A percentile compares a stretch with the other conserved stretches of the same genome.
Conservation (phyloP, 345 rosid species). For the Leavenworthia alabamica region DNA sequence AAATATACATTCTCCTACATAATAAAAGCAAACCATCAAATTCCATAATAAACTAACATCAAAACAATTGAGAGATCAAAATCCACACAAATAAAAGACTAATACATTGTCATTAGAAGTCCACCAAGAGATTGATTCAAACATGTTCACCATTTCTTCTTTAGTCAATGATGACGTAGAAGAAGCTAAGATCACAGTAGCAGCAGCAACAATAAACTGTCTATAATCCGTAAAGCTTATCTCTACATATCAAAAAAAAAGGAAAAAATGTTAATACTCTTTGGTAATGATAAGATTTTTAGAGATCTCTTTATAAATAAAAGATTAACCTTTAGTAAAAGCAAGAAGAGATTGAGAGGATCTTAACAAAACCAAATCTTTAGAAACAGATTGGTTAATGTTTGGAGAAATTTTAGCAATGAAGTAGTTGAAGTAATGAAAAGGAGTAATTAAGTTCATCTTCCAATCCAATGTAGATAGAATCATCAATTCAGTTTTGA, state of each 20-base stretch:
- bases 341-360: slow-evolving; percentile 46
- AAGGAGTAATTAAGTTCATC: slow-evolving; percentile 65
- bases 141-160: slow-evolving; percentile 43
- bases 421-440: slow-evolving; percentile 58
- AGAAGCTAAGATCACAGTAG: slow-evolving; percentile 67
- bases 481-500: slow-evolving; percentile 64
- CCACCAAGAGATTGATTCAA: slow-evolving; percentile 44
- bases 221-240: slow-evolving; percentile 51
- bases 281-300: background rate
- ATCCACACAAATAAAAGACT: no score
- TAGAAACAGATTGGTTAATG: slow-evolving; percentile 20
- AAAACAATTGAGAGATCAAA: background rate
- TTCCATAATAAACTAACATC: no score
- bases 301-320: background rate
- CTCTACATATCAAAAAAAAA: slow-evolving; percentile 39
- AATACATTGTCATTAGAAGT: slow-evolving; percentile 50
- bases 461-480: slow-evolving; percentile 69
- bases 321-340: slow-evolving; percentile 44
- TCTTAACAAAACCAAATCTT: slow-evolving; percentile 36
- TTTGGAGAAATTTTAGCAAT: slow-evolving; percentile 32
- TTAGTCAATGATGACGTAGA: slow-evolving; percentile 42
- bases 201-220: slow-evolving; percentile 69
- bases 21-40: background rate
- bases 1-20: slow-evolving; percentile 54
- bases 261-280: background rate